Evolutionary conservation across 78 protist species (phyloP).

Genomic region (Dictyostelium discoideum): DNA sequence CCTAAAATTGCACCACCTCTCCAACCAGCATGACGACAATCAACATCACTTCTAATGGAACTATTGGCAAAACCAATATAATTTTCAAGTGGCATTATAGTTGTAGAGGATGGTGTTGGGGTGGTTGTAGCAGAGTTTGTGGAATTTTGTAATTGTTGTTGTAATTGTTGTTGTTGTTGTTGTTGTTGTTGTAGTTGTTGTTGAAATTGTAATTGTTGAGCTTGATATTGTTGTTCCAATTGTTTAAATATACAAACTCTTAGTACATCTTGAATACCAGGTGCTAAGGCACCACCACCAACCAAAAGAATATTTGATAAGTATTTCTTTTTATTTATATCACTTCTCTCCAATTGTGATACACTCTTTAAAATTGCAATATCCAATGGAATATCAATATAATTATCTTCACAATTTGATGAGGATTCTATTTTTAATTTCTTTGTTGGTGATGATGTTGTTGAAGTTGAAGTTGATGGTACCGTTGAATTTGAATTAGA

Average conservation of each 20-base stretch:
- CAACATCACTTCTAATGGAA: constrained; percentile 10
- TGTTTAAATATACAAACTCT: not conserved
- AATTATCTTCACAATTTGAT: not conserved
- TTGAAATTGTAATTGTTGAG: not conserved
- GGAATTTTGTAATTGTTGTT: not conserved
- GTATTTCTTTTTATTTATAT: not conserved
- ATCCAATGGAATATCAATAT: constrained; percentile 19
- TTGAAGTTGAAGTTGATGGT: not conserved
- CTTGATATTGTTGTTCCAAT: not conserved
- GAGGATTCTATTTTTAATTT: not conserved
- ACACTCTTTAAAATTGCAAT: constrained; percentile 22
- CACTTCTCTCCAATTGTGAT: constrained; percentile 26
- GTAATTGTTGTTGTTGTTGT: not conserved
- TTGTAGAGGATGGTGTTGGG: not conserved
- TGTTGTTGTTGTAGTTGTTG: not conserved
- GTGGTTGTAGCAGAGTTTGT: not conserved
- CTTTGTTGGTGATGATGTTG: not conserved
- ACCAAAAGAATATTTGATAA: constrained; percentile 26
- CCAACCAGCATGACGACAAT: constrained; percentile 18
- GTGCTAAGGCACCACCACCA: constrained; percentile 42
- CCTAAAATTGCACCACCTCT: constrained; percentile 79
- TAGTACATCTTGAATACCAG: constrained; percentile 15
- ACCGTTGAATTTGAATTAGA: not conserved
- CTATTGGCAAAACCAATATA: not conserved
- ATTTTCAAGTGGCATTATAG: not conserved